A percentile compares a stretch with the other conserved stretches of the same genome.
These are phyloP conservation scores for Penicillium italicum DNA, from an alignment of 2,329 filamentous ascomycete species.

Conservation along the genomic window DNA sequence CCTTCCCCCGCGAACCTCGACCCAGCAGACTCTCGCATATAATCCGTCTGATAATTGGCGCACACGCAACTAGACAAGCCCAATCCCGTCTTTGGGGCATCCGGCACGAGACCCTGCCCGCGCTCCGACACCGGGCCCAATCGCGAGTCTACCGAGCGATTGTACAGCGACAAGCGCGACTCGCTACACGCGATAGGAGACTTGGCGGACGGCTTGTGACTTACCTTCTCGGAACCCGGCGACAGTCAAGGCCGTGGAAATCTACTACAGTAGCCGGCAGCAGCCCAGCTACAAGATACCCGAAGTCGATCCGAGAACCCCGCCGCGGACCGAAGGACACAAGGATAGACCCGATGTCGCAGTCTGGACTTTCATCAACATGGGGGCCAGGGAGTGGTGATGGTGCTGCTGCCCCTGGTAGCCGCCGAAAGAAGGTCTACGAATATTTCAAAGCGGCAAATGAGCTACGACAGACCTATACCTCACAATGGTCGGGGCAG, in stretches of 20 bases:
- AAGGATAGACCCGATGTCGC: slow-evolving; percentile 23
- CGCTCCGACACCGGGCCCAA: slow-evolving; percentile 67
- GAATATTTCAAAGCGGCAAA: slow-evolving; percentile 69
- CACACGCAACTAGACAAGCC: slow-evolving; percentile 60
- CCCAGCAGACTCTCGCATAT: slow-evolving; percentile 46
- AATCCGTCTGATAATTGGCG: slow-evolving; percentile 60
- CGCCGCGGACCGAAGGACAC: slow-evolving; percentile 18
- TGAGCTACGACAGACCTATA: slow-evolving; percentile 65
- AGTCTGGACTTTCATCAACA: slow-evolving; percentile 21
- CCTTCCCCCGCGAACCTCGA: slow-evolving; percentile 16
- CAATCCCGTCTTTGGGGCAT: slow-evolving; percentile 66
- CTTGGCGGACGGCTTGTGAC: slow-evolving; percentile 24
- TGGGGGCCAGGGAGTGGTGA: slow-evolving; percentile 25
- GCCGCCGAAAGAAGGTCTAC: slow-evolving; percentile 73
- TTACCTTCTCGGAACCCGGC: slow-evolving; percentile 25
- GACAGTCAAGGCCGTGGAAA: slow-evolving; percentile 19
- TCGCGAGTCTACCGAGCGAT: slow-evolving; percentile 73
- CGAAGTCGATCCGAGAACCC: slow-evolving; percentile 15
- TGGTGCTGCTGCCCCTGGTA: slow-evolving; percentile 55
- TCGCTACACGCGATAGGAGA: slow-evolving; percentile 45
- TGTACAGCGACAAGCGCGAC: slow-evolving; percentile 59
- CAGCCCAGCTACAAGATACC: slow-evolving; percentile 7
- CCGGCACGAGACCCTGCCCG: slow-evolving; percentile 70
- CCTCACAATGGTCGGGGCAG: slow-evolving; percentile 51
- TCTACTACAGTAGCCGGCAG: slow-evolving; percentile 3